These are phyloP conservation scores for Protea cynaroides DNA, from an alignment of 164 flowering plant species.

Conservation along the genomic window DNA sequence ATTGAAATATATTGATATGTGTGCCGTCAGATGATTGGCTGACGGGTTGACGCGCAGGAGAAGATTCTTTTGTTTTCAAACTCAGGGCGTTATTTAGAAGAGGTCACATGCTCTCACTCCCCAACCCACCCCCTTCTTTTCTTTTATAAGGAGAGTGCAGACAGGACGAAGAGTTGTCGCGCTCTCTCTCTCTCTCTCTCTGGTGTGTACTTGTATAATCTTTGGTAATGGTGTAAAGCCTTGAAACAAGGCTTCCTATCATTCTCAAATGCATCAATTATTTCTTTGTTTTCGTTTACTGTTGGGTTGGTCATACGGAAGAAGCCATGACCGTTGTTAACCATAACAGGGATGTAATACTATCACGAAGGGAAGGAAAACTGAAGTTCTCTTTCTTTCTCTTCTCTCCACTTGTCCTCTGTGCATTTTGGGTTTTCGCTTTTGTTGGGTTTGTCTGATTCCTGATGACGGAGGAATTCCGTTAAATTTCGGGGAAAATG, in stretches of 20 bases:
- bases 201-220: no score
- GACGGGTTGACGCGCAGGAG: no score
- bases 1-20: no score
- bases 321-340: neutral
- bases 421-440: neutral
- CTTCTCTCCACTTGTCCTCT: neutral
- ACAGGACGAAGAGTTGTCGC: no score
- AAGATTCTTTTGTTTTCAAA: no score
- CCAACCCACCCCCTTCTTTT: neutral
- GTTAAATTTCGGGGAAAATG: no score
- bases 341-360: no score
- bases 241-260: neutral
- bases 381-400: neutral
- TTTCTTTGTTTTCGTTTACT: neutral
- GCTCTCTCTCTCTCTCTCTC: no score
- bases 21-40: no score
- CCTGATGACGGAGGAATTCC: no score
- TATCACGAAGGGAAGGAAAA: neutral
- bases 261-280: neutral
- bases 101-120: neutral
- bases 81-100: neutral
- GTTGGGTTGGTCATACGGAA: neutral
- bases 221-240: neutral
- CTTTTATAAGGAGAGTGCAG: no score
- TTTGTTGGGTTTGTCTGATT: neutral